Percentiles rank a stretch among this genome's conserved stretches.
Conservation (phyloP, 2,329 filamentous ascomycete genomes). For the Graphiopsis chlorocephala region DNA sequence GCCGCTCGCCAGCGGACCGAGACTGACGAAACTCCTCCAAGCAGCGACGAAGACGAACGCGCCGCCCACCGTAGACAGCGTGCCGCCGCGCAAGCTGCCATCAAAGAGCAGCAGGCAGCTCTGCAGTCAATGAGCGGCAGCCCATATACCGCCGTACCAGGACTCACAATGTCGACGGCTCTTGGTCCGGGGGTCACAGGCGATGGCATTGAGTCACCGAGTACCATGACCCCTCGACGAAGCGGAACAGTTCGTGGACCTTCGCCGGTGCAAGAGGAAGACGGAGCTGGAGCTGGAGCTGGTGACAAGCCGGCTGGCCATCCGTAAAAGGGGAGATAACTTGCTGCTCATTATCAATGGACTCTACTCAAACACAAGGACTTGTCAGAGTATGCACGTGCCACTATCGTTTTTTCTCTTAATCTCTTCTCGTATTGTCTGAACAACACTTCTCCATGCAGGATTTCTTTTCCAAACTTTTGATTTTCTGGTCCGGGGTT, state of each 20-base stretch:
- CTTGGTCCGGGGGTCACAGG: not conserved
- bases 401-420: not conserved
- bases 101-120: conserved; percentile 3
- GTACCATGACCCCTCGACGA: conserved; percentile 24
- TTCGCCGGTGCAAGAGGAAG: conserved; percentile 30
- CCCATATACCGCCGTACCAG: conserved; percentile 1
- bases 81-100: conserved; percentile 5
- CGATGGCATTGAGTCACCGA: not conserved
- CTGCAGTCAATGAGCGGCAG: not conserved
- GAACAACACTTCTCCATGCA: not conserved
- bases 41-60: conserved; percentile 38
- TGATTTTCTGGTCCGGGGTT: not conserved
- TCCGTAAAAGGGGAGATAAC: conserved; percentile 16
- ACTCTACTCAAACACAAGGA: not conserved
- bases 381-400: not conserved
- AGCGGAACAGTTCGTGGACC: conserved; percentile 31
- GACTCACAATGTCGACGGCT: conserved; percentile 9
- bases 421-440: not conserved
- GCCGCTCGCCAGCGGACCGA: conserved; percentile 27
- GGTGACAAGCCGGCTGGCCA: conserved; percentile 25
- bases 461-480: not conserved
- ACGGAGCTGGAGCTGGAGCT: not conserved
- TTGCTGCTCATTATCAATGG: not conserved
- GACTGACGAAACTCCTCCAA: conserved; percentile 35
- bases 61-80: not conserved